Conservation (phyloP, 192 early-diverging fungal genomes). For the Backusella luteola region DNA sequence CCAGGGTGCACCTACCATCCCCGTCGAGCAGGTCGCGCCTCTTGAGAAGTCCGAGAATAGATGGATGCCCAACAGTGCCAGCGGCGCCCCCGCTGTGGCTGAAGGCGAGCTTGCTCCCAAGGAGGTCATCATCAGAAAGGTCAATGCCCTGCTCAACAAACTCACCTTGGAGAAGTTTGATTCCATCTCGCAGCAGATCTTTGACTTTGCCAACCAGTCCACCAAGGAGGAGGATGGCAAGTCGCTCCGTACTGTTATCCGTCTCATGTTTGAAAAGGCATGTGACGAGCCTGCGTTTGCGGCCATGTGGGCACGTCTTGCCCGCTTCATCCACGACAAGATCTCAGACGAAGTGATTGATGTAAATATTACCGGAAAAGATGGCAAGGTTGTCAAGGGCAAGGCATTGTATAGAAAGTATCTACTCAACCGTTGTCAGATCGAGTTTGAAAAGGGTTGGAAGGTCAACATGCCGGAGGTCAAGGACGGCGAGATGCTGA, state of each 20-base stretch:
- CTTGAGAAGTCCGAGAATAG: conserved; percentile 81
- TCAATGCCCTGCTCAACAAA: conserved; percentile 93
- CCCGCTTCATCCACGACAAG: conserved; percentile 72
- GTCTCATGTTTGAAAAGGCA: conserved; percentile 92
- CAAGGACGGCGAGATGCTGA: conserved; percentile 67
- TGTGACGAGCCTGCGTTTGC: conserved; percentile 91
- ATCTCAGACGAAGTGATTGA: conserved; percentile 54
- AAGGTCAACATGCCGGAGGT: conserved; percentile 77
- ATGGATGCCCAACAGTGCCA: conserved; percentile 62
- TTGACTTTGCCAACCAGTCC: conserved; percentile 73
- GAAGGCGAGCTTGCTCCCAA: conserved; percentile 30
- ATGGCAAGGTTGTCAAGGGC: conserved; percentile 54
- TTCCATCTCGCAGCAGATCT: conserved; percentile 77
- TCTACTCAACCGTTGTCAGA: conserved; percentile 91
- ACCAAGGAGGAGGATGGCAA: conserved; percentile 64
- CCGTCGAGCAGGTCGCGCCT: conserved; percentile 67
- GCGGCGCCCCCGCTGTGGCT: conserved; percentile 16
- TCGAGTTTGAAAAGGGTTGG: conserved; percentile 91
- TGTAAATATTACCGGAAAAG: conserved; percentile 53
- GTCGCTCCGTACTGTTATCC: conserved; percentile 82
- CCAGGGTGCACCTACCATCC: conserved; percentile 45
- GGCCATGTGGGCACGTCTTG: conserved; percentile 88
- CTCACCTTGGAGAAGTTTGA: conserved; percentile 96
- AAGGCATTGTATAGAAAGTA: conserved; percentile 87
- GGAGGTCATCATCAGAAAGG: conserved; percentile 73